A percentile compares a stretch with the other conserved stretches of the same genome.
Evolutionary conservation across 2,329 filamentous ascomycete species (phyloP).

Genomic region (Lachnellula subtilissima): DNA sequence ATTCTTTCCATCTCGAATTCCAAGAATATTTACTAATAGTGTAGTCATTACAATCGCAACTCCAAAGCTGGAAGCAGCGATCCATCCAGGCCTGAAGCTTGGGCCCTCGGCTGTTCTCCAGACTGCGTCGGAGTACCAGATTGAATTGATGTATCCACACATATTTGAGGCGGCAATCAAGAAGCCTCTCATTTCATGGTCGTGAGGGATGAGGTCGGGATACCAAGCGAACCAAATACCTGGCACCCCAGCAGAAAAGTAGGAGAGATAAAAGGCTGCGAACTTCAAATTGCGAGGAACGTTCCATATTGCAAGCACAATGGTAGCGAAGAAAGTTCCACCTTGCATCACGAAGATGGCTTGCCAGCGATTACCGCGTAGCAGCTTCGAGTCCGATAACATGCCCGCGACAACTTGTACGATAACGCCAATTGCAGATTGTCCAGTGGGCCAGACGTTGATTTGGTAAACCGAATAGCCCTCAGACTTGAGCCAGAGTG

Average conservation of each 20-base stretch:
- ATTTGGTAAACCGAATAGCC: constrained; percentile 16
- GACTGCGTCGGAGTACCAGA: constrained; percentile 22
- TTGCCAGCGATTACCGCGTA: constrained; percentile 23
- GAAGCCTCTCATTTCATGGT: constrained; percentile 26
- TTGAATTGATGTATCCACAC: constrained; percentile 19
- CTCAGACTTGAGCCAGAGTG: constrained; percentile 21
- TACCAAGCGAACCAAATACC: constrained; percentile 32
- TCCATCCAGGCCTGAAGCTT: constrained; percentile 18
- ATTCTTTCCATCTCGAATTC: not conserved
- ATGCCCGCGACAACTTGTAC: constrained; percentile 23
- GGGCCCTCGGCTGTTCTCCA: constrained; percentile 24
- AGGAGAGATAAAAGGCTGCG: constrained; percentile 31
- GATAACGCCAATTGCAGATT: constrained; percentile 14
- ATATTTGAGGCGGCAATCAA: constrained; percentile 22
- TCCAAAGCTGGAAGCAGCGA: constrained; percentile 11
- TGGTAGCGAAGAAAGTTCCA: constrained; percentile 23
- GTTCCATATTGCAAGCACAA: constrained; percentile 31
- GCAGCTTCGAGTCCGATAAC: constrained; percentile 21
- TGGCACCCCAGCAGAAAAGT: constrained; percentile 30
- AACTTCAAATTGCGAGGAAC: constrained; percentile 30
- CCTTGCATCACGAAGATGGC: constrained; percentile 22
- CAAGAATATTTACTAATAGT: not conserved
- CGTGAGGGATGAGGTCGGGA: constrained; percentile 24
- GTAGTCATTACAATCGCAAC: constrained; percentile 3
- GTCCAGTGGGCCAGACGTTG: constrained; percentile 22